Evolutionary conservation across 768 basidiomycete species (phyloP).

Genomic region (Podaxis sp.): DNA sequence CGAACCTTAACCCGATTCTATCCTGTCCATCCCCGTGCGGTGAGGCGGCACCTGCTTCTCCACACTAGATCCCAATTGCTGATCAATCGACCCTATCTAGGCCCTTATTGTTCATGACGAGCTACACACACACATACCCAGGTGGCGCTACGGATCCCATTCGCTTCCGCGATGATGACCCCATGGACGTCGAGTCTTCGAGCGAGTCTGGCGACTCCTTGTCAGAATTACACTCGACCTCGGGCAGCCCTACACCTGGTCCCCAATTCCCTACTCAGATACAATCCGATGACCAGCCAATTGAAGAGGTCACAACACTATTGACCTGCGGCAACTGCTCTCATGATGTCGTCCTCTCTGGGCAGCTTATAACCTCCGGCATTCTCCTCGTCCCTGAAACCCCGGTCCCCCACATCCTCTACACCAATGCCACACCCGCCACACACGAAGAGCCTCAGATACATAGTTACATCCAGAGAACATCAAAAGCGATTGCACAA

Average conservation of each 20-base stretch:
- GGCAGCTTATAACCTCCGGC: slow-evolving; percentile 5
- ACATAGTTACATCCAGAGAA: not conserved
- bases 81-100: not conserved
- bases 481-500: slow-evolving; percentile 7
- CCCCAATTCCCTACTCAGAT: not conserved
- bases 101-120: not conserved
- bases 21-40: slow-evolving; percentile 1
- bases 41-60: not conserved
- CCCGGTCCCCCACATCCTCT: slow-evolving; percentile 9
- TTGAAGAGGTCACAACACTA: slow-evolving; percentile 12
- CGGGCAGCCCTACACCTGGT: slow-evolving; percentile 11
- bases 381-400: slow-evolving; percentile 8
- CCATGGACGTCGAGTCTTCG: slow-evolving; percentile 14
- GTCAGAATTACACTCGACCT: not conserved
- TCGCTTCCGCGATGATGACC: slow-evolving; percentile 14
- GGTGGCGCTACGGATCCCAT: not conserved
- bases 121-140: slow-evolving; percentile 1
- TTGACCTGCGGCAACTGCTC: slow-evolving; percentile 14
- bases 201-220: slow-evolving; percentile 6
- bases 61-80: not conserved
- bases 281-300: slow-evolving; percentile 3
- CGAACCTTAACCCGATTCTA: not conserved
- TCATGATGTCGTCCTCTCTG: slow-evolving; percentile 13
- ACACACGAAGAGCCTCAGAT: slow-evolving; percentile 6
- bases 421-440: slow-evolving; percentile 10